Evolutionary conservation across 1,284 basidiomycete species (phyloP), one percentile per base, ranked within the genome.

Genomic region (Athelia sp.): DNA sequence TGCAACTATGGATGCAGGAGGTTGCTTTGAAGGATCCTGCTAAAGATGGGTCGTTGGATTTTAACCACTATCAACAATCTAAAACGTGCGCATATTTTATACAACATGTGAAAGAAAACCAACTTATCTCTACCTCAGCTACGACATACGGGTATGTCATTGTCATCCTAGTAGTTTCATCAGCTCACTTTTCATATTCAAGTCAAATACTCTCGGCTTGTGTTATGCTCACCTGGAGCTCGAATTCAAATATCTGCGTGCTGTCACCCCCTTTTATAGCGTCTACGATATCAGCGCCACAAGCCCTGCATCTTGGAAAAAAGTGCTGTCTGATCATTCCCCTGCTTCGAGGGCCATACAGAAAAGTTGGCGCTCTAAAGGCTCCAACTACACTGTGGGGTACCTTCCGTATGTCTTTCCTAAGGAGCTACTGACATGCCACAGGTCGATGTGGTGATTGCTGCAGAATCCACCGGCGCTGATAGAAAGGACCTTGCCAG

Each of bases 201-300:
- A 79, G 75, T 48, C 61, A 31, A 77, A 72, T 52, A 70, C 73
- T 10, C 66, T 79, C 4, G 66, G 67, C 11, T 61, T 79, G 13
- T 68, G 69, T 36, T 79, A 75, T 57, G 76, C 78, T 3, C 68
- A 74, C 49, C 67, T 79, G 10, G 78, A 80, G 56, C 66, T 79
- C 6, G 70, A 77, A 24, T 70, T 71, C 52, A 65, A 62, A 3
- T 69, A 70, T 46, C 62, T 79, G 10, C 66, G 76, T 11, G 72
- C 74, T 2, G 61, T 69, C 29, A 76, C 76, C 0, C 74, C 75
- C 0, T 73, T 68, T 51, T 80, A 74, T 52, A 64, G 71, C 2
- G 53, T 68, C 4, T 79, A 76, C 56, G 66, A 72, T 31, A 64
- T 77, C 51, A 68, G 63, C 3, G 56, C 61, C 8, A 58, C 60